These are phyloP conservation scores for Blastomyces percursus DNA, from an alignment of 2,329 filamentous ascomycete genomes.

Conservation along the genomic window DNA sequence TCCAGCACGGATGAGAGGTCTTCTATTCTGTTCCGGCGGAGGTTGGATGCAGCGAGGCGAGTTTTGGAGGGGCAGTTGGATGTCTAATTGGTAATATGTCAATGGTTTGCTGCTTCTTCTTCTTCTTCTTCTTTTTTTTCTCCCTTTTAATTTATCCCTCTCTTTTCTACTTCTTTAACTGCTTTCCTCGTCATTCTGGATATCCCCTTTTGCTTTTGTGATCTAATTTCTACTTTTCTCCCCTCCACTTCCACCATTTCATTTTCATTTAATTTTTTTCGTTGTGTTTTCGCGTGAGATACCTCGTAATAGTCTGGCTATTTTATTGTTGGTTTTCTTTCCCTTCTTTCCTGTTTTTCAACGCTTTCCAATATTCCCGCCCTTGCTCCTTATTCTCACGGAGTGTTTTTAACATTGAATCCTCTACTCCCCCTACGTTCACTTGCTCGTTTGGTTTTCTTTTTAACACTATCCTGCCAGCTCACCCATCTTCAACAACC, in stretches of 20 bases:
- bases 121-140: neutral
- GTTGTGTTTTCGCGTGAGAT: neutral
- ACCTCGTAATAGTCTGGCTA: neutral
- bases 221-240: neutral
- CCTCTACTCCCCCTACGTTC: neutral
- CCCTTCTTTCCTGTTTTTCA: conserved; percentile 4
- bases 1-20: conserved; percentile 44
- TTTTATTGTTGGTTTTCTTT: neutral
- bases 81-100: conserved; percentile 14
- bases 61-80: conserved; percentile 60
- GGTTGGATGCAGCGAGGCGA: conserved; percentile 62
- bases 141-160: neutral
- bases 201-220: neutral
- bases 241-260: neutral
- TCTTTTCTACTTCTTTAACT: conserved; percentile 7
- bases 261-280: neutral
- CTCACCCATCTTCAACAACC: neutral
- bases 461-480: neutral
- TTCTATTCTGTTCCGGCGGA: conserved; percentile 53
- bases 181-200: conserved; percentile 1
- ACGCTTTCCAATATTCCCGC: neutral
- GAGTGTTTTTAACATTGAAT: no score
- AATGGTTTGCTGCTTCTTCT: neutral
- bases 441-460: neutral
- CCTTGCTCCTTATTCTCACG: neutral